Evolutionary conservation across 1,139 yeast species (phyloP).

Genomic region (Yamadazyma spencermartinsiae): DNA sequence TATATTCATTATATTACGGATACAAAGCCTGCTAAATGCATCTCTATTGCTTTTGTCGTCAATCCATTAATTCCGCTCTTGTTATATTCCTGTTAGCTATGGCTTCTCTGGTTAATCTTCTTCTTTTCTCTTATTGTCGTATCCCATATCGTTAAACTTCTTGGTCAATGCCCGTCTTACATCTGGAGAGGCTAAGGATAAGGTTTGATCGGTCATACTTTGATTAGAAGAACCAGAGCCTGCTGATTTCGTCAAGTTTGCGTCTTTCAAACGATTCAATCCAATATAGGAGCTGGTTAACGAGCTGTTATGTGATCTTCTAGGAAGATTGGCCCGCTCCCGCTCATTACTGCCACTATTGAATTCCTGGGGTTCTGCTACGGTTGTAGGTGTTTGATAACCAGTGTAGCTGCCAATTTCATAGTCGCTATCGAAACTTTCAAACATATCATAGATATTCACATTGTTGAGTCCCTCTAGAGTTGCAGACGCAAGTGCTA

Average conservation of each 20-base stretch:
- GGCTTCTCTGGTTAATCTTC: background rate
- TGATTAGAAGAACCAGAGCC: slow-evolving; percentile 1
- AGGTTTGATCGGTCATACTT: slow-evolving; percentile 4
- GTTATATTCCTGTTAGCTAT: background rate
- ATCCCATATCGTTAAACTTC: slow-evolving; percentile 9
- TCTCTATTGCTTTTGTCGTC: background rate
- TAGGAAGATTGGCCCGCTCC: slow-evolving; percentile 39
- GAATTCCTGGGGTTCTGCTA: slow-evolving; percentile 4
- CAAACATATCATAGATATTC: slow-evolving; percentile 1
- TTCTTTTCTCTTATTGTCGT: slow-evolving; percentile 3
- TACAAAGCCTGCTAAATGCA: background rate
- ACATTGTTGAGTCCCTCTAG: background rate
- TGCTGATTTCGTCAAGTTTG: slow-evolving; percentile 17
- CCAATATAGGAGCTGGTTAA: slow-evolving; percentile 40
- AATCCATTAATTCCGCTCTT: too few relatives aligned
- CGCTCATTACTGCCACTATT: slow-evolving; percentile 4
- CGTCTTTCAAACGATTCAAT: slow-evolving; percentile 40
- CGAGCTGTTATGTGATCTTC: slow-evolving; percentile 29
- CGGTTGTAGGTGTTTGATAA: background rate
- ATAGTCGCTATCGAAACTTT: slow-evolving; percentile 2
- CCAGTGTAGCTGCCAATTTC: slow-evolving; percentile 1
- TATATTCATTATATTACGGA: too few relatives aligned
- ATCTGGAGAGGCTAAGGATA: slow-evolving; percentile 19
- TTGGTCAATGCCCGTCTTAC: slow-evolving; percentile 16
- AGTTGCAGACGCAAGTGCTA: too few relatives aligned